Conservation (phyloP, 352 stramenopile genomes). For the Globisporangium takayamanum region DNA sequence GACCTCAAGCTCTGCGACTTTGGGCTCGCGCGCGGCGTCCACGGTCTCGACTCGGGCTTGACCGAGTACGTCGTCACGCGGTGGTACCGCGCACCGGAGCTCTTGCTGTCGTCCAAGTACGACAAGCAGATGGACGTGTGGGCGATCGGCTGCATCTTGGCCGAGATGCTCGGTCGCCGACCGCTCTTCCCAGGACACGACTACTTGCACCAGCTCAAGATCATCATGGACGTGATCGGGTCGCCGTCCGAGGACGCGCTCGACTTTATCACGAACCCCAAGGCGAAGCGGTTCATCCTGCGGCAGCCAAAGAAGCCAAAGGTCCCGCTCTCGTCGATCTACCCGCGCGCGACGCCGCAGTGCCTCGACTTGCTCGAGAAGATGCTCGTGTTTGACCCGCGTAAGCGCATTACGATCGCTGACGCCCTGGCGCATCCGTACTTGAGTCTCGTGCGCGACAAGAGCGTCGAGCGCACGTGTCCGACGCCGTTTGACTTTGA, state of each 20-base stretch:
- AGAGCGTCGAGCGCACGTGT: slow-evolving; percentile 66
- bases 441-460: slow-evolving; percentile 67
- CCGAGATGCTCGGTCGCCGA: slow-evolving; percentile 78
- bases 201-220: slow-evolving; percentile 86
- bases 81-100: slow-evolving; percentile 90
- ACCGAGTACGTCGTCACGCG: slow-evolving; percentile 90
- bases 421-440: slow-evolving; percentile 78
- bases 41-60: slow-evolving; percentile 69
- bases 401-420: slow-evolving; percentile 76
- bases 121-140: slow-evolving; percentile 87
- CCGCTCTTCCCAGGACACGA: slow-evolving; percentile 85
- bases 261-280: slow-evolving; percentile 87
- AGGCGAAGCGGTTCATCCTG: slow-evolving; percentile 86
- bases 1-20: slow-evolving; percentile 81
- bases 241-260: slow-evolving; percentile 71
- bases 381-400: slow-evolving; percentile 92
- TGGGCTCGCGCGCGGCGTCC: slow-evolving; percentile 62
- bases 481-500: slow-evolving; percentile 79
- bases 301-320: slow-evolving; percentile 84
- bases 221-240: slow-evolving; percentile 87
- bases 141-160: slow-evolving; percentile 84
- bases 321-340: slow-evolving; percentile 78
- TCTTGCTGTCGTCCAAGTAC: slow-evolving; percentile 89
- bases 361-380: slow-evolving; percentile 89
- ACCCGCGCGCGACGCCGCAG: slow-evolving; percentile 70